phyloP scores from a whole-genome alignment of 306 rosid genomes.

The Ceratonia siliqua region DNA sequence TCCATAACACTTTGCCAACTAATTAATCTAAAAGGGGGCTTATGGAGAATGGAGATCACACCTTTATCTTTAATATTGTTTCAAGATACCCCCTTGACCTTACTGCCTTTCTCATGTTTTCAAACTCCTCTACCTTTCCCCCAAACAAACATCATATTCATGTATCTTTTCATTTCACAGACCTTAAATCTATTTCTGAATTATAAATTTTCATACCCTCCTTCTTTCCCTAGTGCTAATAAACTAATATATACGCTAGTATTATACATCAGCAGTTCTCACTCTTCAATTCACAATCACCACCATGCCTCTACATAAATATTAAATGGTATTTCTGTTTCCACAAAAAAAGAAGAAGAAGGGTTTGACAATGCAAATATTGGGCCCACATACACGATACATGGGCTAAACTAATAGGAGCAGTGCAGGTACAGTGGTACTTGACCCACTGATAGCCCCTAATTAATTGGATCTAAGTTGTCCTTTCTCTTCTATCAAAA shows the following conservation, averaged over 20 bases:
- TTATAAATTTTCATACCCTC: too few species aligned
- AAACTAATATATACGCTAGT: too few species aligned
- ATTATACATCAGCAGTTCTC: too few species aligned
- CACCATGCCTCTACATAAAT: too few species aligned
- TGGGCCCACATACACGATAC: constrained; percentile 52
- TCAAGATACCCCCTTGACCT: background rate
- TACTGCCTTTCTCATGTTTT: background rate
- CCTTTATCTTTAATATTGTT: background rate
- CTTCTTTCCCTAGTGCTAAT: too few species aligned
- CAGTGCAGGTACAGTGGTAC: constrained; percentile 49
- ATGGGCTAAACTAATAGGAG: constrained; percentile 51
- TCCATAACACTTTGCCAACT: background rate
- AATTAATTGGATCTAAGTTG: constrained; percentile 45
- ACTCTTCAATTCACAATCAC: too few species aligned
- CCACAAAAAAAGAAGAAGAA: background rate
- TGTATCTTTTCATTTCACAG: too few species aligned
- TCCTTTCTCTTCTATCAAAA: constrained; percentile 18
- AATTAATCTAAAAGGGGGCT: background rate
- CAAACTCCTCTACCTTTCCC: background rate
- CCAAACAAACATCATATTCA: too few species aligned
- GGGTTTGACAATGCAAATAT: constrained; percentile 3
- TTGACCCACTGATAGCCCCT: constrained; percentile 46
- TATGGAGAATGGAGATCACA: background rate
- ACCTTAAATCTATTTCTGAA: too few species aligned
- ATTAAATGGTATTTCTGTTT: too few species aligned